Base-by-base conservation (phyloP, 495 filamentous ascomycete species). In the Hypoxylon rickii region DNA sequence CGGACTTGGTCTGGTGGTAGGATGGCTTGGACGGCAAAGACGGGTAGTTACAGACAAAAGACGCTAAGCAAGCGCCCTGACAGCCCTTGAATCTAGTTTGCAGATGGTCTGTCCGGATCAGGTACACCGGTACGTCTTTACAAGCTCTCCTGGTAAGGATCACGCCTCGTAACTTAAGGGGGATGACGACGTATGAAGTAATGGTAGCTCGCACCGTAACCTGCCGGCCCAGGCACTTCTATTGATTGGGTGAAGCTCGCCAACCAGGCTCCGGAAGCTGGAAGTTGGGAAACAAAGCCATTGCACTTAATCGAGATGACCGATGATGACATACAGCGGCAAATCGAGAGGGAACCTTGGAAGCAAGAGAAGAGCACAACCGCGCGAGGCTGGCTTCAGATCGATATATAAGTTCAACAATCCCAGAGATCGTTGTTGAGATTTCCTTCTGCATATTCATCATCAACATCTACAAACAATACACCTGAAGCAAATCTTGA, bases 111-210 rank as follows among this genome's bases (percentile, higher is more conserved):
- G 39, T 15, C 53, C 48, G 33, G 53, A 24, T 24, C 19, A 41
- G n/a, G 38, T 50, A 16, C 7, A 11, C 56, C 56, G 47, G 59
- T 33, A 53, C 17, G 53, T n/a, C 38, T 43, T 48, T 29, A 22
- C 58, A 40, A 32, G 48, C 10, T 32, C 38, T 16, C 32, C n/a
- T 17, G 7, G 36, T 39, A 49, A 37, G 53, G 53, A 52, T 57
- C 37, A 48, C 19, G 21, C 39, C 26, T 45, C 20, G 24, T 15
- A 5, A 57, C 39, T n/a, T 44, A 55, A 45, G 44, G 49, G 47
- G 19, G 33, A 66, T 66, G 63, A 66, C 63, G 63, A 56, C 8
- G 16, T 33, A 63, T 66, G 63, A 66, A 59, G 56, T 66, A 58
- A 66, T 47, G 53, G 44, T 17, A 34, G 19, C 33, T 55, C 34